Base-by-base conservation (phyloP, 108 stramenopile species). In the Fragilaria radians region DNA sequence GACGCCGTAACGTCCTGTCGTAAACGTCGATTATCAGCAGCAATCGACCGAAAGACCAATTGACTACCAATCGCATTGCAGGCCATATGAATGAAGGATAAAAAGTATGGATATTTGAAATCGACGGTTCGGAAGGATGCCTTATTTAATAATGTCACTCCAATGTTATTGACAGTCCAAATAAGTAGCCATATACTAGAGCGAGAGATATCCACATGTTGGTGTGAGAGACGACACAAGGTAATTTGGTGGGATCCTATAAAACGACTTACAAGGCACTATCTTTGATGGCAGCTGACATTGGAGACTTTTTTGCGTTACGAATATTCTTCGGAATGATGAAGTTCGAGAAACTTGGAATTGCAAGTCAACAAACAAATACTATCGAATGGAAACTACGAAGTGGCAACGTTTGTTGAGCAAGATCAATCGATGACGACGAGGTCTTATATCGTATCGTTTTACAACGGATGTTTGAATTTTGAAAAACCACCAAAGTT, bases 101-200 rank as follows among this genome's bases (percentile, higher is more conserved):
- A 61, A 63, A 88, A 83, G 61, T 83, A 90, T 4, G 93, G 93
- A 63, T 94, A 94, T n/a, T 79, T 76, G 67, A 94, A 94, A 52
- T 86, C 77, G 23, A 88, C 86, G 1, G 48, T 75, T 18, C 81
- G 76, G 66, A 89, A 90, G 51, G 86, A 82, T 14, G 87, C 76
- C 66, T 94, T 94, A 74, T 94, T 94, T 28, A 94, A 53, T 22
- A 94, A 72, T 5, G 93, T 94, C 28, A 94, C 78, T 26, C 84
- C 85, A 32, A 91, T 68, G 59, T 94, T 94, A 67, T 94, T 94
- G 48, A 57, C 64, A 17, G 74, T 73, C 89, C 89, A 91, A 5
- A 81, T 32, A 25, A 88, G 17, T 26, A 91, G 66, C 79, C 79
- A 80, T 0, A 69, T 5, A 9, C 79, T 80, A 59, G 24, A 48